Percentiles rank a stretch among this genome's conserved stretches.
Conservation (phyloP, 2,329 filamentous ascomycete species). For the Furcasterigmium sp. region DNA sequence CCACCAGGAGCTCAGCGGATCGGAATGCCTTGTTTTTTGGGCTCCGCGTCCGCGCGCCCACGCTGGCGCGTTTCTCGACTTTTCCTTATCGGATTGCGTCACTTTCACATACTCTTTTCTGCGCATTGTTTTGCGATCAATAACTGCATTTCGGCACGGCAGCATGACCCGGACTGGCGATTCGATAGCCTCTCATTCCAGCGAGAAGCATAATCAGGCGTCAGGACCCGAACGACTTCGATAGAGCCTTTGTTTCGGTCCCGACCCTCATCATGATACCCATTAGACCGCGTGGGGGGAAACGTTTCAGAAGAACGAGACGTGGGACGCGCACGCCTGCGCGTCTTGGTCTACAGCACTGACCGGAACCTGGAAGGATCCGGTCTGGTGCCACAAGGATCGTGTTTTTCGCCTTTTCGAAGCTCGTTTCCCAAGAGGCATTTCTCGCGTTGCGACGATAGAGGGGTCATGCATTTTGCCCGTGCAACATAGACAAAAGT, state of each 20-base stretch:
- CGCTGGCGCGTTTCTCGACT: constrained; percentile 27
- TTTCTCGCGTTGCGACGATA: constrained; percentile 28
- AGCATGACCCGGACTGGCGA: constrained; percentile 28
- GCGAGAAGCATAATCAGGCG: constrained; percentile 27
- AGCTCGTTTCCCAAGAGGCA: constrained; percentile 26
- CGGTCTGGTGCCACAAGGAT: constrained; percentile 13
- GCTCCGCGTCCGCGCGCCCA: constrained; percentile 6
- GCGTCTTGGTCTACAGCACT: constrained; percentile 4
- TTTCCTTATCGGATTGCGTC: constrained; percentile 3
- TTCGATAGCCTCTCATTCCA: constrained; percentile 19
- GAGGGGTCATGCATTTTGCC: constrained; percentile 30
- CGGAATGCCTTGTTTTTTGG: not conserved
- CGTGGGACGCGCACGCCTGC: constrained; percentile 1
- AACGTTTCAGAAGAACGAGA: constrained; percentile 16
- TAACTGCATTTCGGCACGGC: constrained; percentile 18
- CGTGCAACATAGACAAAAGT: constrained; percentile 55
- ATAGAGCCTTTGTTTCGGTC: constrained; percentile 17
- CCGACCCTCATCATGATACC: constrained; percentile 18
- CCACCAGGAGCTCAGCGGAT: constrained; percentile 3
- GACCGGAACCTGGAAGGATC: constrained; percentile 7
- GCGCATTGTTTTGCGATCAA: constrained; percentile 17
- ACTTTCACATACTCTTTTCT: constrained; percentile 18
- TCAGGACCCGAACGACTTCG: constrained; percentile 21
- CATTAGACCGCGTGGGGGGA: constrained; percentile 19
- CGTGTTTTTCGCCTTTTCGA: constrained; percentile 32